A percentile compares a stretch with the other conserved stretches of the same genome.
These are phyloP conservation scores for Sugiyamaella smithiae DNA, from an alignment of 805 yeast genomes.

Conservation along the genomic window DNA sequence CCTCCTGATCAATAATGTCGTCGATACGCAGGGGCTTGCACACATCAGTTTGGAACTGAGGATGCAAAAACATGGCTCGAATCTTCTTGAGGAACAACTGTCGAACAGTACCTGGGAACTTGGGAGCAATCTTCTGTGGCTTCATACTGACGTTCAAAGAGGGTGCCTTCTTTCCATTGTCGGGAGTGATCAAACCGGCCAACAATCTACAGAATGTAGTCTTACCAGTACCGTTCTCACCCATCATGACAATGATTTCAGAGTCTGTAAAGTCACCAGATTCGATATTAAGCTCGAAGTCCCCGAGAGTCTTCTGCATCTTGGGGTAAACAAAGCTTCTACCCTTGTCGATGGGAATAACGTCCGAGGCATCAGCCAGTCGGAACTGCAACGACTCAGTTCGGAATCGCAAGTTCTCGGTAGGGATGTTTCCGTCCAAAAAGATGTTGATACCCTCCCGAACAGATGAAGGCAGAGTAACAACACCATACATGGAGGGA, in stretches of 20 bases:
- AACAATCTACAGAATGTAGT: conserved; percentile 94
- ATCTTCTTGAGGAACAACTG: conserved; percentile 96
- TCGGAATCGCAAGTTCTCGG: conserved; percentile 96
- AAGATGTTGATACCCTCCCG: conserved; percentile 99
- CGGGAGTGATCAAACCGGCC: conserved; percentile 92
- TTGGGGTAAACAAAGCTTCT: conserved; percentile 73
- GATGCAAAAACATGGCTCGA: conserved; percentile 87
- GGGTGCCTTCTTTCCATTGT: conserved; percentile 74
- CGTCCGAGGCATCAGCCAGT: conserved; percentile 84
- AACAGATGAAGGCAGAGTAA: conserved; percentile 91
- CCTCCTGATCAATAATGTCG: conserved; percentile 95
- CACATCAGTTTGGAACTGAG: conserved; percentile 98
- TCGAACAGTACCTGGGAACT: conserved; percentile 97
- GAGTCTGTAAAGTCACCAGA: conserved; percentile 92
- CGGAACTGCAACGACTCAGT: conserved; percentile 93
- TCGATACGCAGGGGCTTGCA: conserved; percentile 93
- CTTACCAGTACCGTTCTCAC: conserved; percentile 99
- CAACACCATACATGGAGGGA: conserved; percentile 98
- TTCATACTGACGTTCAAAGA: conserved; percentile 93
- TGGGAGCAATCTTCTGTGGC: conserved; percentile 99
- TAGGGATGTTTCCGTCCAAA: conserved; percentile 95
- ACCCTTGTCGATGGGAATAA: conserved; percentile 69
- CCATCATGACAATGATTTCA: conserved; percentile 98
- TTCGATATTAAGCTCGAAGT: conserved; percentile 79
- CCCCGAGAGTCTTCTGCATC: conserved; percentile 93